Evolutionary conservation across 1,284 basidiomycete genomes (phyloP).

Genomic region (Irpex sp.): DNA sequence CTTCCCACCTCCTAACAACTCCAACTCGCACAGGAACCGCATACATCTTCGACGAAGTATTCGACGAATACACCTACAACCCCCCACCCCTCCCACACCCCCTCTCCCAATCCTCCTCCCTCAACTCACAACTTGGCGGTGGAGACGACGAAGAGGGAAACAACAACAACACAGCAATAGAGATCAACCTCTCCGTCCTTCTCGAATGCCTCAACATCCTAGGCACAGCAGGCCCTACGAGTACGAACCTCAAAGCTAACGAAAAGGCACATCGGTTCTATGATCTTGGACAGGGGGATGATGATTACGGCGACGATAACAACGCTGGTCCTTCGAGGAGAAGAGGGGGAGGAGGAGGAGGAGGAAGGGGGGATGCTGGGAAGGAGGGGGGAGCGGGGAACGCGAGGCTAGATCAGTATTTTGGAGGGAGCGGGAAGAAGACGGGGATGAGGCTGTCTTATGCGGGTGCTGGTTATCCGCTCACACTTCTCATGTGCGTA

Average conservation of each 20-base stretch:
- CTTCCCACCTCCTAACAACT: too few relatives aligned
- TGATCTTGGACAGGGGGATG: constrained; percentile 46
- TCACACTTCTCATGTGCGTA: constrained; percentile 78
- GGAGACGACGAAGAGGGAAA: constrained; percentile 18
- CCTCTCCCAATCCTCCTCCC: constrained; percentile 17
- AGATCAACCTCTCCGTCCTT: constrained; percentile 78
- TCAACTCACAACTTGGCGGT: constrained; percentile 25
- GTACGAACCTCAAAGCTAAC: constrained; percentile 37
- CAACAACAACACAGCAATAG: constrained; percentile 51
- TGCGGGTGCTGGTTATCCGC: constrained; percentile 73
- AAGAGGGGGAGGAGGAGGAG: constrained; percentile 31
- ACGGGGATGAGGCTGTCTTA: constrained; percentile 89
- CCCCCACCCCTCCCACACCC: constrained; percentile 26
- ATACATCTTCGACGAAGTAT: constrained; percentile 78
- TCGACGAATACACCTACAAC: constrained; percentile 71
- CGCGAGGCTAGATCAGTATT: constrained; percentile 47
- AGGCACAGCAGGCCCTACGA: constrained; percentile 64
- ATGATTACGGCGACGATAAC: constrained; percentile 35
- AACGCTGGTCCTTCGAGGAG: constrained; percentile 39
- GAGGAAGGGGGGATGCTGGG: not conserved
- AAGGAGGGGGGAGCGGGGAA: not conserved
- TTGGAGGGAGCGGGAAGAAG: constrained; percentile 49
- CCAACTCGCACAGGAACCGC: constrained; percentile 60
- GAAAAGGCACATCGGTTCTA: constrained; percentile 12
- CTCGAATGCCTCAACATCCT: constrained; percentile 92